Evolutionary conservation across 495 filamentous ascomycete genomes (phyloP).

Genomic region (Parachaetomium inaequale): DNA sequence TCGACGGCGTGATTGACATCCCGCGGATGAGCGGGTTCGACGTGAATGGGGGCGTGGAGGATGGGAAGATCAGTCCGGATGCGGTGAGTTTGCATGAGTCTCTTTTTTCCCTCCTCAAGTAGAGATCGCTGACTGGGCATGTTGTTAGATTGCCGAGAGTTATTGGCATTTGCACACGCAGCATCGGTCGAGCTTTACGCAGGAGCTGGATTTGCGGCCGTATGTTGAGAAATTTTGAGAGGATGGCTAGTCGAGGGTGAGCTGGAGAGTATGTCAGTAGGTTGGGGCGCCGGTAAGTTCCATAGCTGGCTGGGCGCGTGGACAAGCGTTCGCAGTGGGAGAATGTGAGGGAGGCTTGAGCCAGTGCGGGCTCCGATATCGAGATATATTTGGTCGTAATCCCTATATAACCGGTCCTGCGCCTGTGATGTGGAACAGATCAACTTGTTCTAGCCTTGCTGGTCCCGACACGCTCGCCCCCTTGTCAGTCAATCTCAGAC

Average conservation of each 20-base stretch:
- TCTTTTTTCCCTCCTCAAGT: not conserved
- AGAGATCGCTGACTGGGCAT: not conserved
- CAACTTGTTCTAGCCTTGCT: slow-evolving; percentile 4
- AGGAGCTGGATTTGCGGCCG: slow-evolving; percentile 79
- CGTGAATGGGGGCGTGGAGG: slow-evolving; percentile 54
- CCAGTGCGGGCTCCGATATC: not conserved
- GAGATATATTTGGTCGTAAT: slow-evolving; percentile 14
- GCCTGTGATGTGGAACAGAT: not conserved
- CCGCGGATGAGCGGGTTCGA: slow-evolving; percentile 60
- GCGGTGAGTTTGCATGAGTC: slow-evolving; percentile 61
- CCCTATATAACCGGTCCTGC: slow-evolving; percentile 11
- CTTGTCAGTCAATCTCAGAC: slow-evolving; percentile 6
- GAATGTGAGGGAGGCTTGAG: not conserved
- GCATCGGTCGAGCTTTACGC: slow-evolving; percentile 73
- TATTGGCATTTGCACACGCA: slow-evolving; percentile 92
- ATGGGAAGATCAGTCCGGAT: slow-evolving; percentile 75
- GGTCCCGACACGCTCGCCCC: not conserved
- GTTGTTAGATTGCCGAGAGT: slow-evolving; percentile 70
- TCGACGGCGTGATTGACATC: slow-evolving; percentile 88
- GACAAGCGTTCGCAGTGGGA: too few relatives aligned
- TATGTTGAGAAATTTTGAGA: slow-evolving; percentile 68
- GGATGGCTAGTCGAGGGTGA: not conserved
- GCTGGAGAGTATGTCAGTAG: not conserved
- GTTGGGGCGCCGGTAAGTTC: not conserved
- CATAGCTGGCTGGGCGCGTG: not conserved